Evolutionary conservation across 345 rosid genomes (phyloP), one percentile per base, ranked within the genome.

Genomic region (Populus pruinosa): DNA sequence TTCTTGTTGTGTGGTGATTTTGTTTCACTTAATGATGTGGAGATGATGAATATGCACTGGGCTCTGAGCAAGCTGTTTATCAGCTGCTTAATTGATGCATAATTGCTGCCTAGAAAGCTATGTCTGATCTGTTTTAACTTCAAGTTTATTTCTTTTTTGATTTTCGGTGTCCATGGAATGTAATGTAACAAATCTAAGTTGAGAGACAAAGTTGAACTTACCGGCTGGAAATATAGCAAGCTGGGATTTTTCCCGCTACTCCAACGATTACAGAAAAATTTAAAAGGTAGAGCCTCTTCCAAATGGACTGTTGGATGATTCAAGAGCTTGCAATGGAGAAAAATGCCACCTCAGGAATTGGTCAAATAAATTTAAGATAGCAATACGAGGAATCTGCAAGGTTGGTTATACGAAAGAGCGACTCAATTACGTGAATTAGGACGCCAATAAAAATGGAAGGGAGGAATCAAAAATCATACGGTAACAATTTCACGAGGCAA

Each of bases 41-140:
- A 85, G 81, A 86, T 88, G 91, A 88, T 86, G 91, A 86, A 38
- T 31, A 81, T 84, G 91, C 91, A 86, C 91, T 88, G 91, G 91
- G 89, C 91, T 86, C 91, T 85, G 89, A 86, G 80, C 78, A 27
- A 81, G 74, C 78, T 79, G 80, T 47, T 39, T 56, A 1, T 8
- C 33, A 79, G 76, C 81, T 75, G 77, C 72, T 70, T 16, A 43
- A 33, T 79, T 86, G 89, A 83, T 83, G 88, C 82, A 86, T 13
- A 77, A 67, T 73, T 77, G 91, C 91, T 43, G 88, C 88, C 91
- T 88, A 85, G 91, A 86, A 88, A 88, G 89, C 89, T 76, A 65
- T 77, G 62, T 84, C 88, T 85, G 88, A 85, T 83, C 64, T 23
- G 6, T 39, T 47, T 29, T 16, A 9, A 36, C 8, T 70, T 43